Evolutionary conservation across 1,284 basidiomycete genomes (phyloP).

Genomic region (Ganoderma meredithae): DNA sequence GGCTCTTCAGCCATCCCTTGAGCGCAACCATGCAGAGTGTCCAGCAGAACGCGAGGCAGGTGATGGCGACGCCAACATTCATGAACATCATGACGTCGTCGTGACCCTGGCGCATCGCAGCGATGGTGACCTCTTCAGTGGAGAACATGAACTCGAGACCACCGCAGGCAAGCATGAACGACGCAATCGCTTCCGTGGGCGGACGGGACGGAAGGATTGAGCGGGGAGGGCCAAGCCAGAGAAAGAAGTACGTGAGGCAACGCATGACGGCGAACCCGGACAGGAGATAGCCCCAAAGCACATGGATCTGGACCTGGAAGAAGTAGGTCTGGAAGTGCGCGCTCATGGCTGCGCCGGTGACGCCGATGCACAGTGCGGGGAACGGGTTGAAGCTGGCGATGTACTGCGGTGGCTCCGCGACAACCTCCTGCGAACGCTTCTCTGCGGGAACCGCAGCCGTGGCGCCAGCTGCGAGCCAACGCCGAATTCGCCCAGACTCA

Average conservation of each 20-base stretch:
- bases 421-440: slow-evolving; percentile 47
- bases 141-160: slow-evolving; percentile 93
- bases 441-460: slow-evolving; percentile 52
- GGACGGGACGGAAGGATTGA: slow-evolving; percentile 91
- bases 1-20: slow-evolving; percentile 80
- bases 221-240: slow-evolving; percentile 83
- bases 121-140: slow-evolving; percentile 89
- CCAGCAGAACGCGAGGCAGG: slow-evolving; percentile 87
- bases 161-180: slow-evolving; percentile 89
- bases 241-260: slow-evolving; percentile 92
- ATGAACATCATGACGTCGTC: slow-evolving; percentile 93
- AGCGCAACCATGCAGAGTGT: slow-evolving; percentile 72
- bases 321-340: slow-evolving; percentile 91
- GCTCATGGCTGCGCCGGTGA: slow-evolving; percentile 96
- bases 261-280: slow-evolving; percentile 80
- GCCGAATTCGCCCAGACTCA: slow-evolving; percentile 78
- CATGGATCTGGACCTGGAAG: slow-evolving; percentile 91
- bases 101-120: slow-evolving; percentile 90
- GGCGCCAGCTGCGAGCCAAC: slow-evolving; percentile 70
- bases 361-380: slow-evolving; percentile 91
- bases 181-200: slow-evolving; percentile 90
- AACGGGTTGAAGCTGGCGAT: slow-evolving; percentile 91
- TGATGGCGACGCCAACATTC: slow-evolving; percentile 82
- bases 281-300: slow-evolving; percentile 94
- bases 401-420: slow-evolving; percentile 77